phyloP scores from a whole-genome alignment of 331 rosid species.

The Saraca asoca region DNA sequence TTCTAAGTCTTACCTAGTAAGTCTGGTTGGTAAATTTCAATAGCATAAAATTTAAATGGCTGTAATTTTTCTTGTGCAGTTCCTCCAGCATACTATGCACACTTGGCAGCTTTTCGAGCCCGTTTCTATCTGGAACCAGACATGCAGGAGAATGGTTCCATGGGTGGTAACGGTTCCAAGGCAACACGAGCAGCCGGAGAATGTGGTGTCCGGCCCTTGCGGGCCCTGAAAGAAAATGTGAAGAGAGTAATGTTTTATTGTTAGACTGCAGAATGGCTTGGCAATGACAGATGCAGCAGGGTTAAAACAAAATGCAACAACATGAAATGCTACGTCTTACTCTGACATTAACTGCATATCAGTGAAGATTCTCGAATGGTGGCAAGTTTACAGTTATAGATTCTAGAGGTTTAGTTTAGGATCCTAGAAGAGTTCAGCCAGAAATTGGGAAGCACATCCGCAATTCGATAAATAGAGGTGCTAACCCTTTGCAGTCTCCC shows the following conservation, averaged over 20 bases:
- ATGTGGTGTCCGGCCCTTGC: conserved; percentile 83
- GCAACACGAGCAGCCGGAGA: conserved; percentile 65
- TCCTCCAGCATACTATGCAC: conserved; percentile 98
- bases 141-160: conserved; percentile 72
- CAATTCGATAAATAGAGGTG: conserved; percentile 33
- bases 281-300: conserved; percentile 28
- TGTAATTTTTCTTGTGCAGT: conserved; percentile 54
- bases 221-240: conserved; percentile 93
- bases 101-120: conserved; percentile 98
- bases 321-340: conserved; percentile 30
- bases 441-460: conserved; percentile 35
- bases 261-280: conserved; percentile 44
- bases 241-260: conserved; percentile 99
- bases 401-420: conserved; percentile 42
- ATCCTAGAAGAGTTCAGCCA: conserved; percentile 33
- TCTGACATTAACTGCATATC: conserved; percentile 35
- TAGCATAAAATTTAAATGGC: conserved; percentile 1
- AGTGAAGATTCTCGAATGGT: conserved; percentile 19
- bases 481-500: conserved; percentile 25
- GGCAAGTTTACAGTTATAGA: conserved; percentile 39
- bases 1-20: conserved; percentile 4
- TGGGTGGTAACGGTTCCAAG: conserved; percentile 55
- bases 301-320: conserved; percentile 35
- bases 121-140: conserved; percentile 98
- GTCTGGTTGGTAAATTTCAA: background rate